Percentiles rank a stretch among this genome's conserved stretches.
Conservation (phyloP, 2,329 filamentous ascomycete genomes). For the Fusarium nisikadoi region DNA sequence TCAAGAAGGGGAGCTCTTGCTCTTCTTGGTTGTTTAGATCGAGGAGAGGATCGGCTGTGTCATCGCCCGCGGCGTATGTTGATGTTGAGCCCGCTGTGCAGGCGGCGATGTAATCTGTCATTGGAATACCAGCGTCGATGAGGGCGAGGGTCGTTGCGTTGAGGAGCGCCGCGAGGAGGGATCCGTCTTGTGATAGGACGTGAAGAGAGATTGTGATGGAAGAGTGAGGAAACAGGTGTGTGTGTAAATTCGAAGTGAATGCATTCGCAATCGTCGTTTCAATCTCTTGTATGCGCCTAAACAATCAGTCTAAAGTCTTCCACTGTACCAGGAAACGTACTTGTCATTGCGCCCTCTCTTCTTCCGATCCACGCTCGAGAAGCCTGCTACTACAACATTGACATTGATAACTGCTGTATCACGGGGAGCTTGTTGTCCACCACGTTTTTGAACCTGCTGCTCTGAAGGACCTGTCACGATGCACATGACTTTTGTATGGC, state of each 20-base stretch:
- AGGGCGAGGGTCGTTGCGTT: constrained; percentile 93
- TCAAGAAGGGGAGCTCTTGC: constrained; percentile 88
- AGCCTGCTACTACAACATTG: constrained; percentile 86
- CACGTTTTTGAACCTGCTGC: constrained; percentile 52
- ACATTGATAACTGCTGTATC: constrained; percentile 73
- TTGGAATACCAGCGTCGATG: constrained; percentile 93
- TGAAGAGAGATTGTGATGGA: constrained; percentile 86
- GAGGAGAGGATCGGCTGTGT: constrained; percentile 78
- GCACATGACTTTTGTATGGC: constrained; percentile 96
- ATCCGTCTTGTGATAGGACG: constrained; percentile 90
- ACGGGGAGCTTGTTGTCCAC: constrained; percentile 58
- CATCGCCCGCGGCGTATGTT: constrained; percentile 71
- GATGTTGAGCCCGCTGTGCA: constrained; percentile 87
- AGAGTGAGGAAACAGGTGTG: constrained; percentile 88
- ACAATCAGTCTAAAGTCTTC: background rate
- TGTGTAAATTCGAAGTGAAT: constrained; percentile 82
- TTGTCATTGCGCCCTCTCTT: constrained; percentile 80
- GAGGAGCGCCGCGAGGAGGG: constrained; percentile 86
- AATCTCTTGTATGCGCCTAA: constrained; percentile 82
- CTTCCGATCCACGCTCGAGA: constrained; percentile 87
- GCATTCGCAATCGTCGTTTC: constrained; percentile 81
- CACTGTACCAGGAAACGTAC: constrained; percentile 57
- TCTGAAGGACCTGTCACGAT: constrained; percentile 89
- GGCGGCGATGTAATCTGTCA: constrained; percentile 90
- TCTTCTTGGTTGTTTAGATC: constrained; percentile 85